These are phyloP conservation scores for Aspergillus nidulans DNA, from an alignment of 495 filamentous ascomycete species.

Conservation along the genomic window DNA sequence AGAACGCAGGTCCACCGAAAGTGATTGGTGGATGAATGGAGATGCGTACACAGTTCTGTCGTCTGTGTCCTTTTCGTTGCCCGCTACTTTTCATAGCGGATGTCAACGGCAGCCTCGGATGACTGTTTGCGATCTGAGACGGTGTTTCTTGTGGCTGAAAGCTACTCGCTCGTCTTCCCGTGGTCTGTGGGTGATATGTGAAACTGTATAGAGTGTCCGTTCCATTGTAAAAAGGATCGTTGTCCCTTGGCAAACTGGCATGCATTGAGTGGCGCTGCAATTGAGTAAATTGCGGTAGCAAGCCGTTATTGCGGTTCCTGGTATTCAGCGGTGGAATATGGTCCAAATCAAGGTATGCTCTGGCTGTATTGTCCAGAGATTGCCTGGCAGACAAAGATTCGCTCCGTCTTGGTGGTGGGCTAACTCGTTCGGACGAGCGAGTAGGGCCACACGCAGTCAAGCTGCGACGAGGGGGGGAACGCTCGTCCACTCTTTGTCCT, in stretches of 20 bases:
- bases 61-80: constrained; percentile 39
- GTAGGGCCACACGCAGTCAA: constrained; percentile 34
- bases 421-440: constrained; percentile 22
- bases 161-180: constrained; percentile 8
- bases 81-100: constrained; percentile 39
- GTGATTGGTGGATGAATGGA: constrained; percentile 42
- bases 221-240: constrained; percentile 30
- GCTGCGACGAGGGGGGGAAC: constrained; percentile 35
- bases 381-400: constrained; percentile 31
- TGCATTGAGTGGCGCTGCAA: constrained; percentile 28
- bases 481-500: constrained; percentile 21
- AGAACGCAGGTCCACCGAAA: constrained; percentile 32
- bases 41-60: constrained; percentile 48
- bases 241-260: constrained; percentile 19
- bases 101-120: constrained; percentile 23
- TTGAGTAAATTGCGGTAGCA: constrained; percentile 26
- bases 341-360: constrained; percentile 13
- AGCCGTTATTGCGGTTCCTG: constrained; percentile 16
- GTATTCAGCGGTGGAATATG: constrained; percentile 12
- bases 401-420: constrained; percentile 30
- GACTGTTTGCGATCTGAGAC: constrained; percentile 22
- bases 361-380: constrained; percentile 16
- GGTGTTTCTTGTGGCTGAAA: constrained; percentile 20
- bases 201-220: neutral
- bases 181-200: neutral